Conservation (phyloP, 768 basidiomycete genomes). For the Serpula lacrymans region DNA sequence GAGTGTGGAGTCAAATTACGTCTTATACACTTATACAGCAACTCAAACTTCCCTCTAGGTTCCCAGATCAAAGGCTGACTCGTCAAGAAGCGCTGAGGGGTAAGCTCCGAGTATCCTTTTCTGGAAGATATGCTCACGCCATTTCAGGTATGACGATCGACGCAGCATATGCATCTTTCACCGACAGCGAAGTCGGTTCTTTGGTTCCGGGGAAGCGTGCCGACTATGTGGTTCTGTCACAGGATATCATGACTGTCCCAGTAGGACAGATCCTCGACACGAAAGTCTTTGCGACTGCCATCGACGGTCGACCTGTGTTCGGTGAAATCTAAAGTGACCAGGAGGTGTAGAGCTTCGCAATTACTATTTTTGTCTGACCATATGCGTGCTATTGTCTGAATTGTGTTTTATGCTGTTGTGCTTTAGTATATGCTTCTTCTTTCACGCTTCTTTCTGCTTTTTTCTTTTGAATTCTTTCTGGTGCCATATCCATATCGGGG, state of each 20-base stretch:
- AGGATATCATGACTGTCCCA: slow-evolving; percentile 74
- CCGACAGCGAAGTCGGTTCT: slow-evolving; percentile 70
- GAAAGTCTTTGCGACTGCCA: slow-evolving; percentile 67
- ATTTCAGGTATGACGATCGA: slow-evolving; percentile 78
- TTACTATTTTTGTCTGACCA: too few relatives aligned
- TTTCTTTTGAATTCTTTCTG: too few relatives aligned
- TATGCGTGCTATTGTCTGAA: too few relatives aligned
- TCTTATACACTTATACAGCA: neutral
- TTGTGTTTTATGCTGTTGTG: too few relatives aligned
- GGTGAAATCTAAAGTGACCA: slow-evolving; percentile 35
- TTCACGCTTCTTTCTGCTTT: too few relatives aligned
- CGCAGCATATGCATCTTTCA: slow-evolving; percentile 85
- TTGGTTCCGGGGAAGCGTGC: slow-evolving; percentile 76
- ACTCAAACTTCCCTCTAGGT: slow-evolving; percentile 46
- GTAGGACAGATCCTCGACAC: slow-evolving; percentile 59
- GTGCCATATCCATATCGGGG: too few relatives aligned
- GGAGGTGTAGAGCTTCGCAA: too few relatives aligned
- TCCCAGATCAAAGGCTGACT: slow-evolving; percentile 74
- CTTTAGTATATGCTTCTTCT: too few relatives aligned
- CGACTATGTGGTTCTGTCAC: slow-evolving; percentile 82
- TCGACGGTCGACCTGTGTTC: slow-evolving; percentile 63
- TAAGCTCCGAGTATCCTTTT: slow-evolving; percentile 16
- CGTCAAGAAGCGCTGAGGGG: slow-evolving; percentile 76
- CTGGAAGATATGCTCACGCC: neutral
- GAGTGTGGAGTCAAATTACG: slow-evolving; percentile 24